These are phyloP conservation scores for Volvox reticuliferus DNA, from an alignment of 139 green algal species.

Conservation along the genomic window DNA sequence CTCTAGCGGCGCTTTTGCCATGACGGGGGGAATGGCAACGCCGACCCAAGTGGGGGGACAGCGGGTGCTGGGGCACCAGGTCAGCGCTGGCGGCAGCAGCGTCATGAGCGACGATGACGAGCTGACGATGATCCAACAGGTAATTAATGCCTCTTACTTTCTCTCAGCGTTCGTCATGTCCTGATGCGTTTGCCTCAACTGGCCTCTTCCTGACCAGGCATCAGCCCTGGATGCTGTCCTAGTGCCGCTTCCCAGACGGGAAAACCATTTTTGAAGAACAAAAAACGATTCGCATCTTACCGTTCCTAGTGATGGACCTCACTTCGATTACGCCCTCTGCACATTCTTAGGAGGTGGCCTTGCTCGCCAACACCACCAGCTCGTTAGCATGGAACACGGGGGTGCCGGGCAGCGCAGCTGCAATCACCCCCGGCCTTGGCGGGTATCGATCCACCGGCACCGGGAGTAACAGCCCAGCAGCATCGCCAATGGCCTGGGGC, in stretches of 20 bases:
- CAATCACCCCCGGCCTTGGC: not conserved
- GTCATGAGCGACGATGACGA: conserved; percentile 52
- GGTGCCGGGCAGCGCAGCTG: not conserved
- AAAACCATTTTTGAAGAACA: no score
- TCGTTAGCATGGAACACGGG: not conserved
- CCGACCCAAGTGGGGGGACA: not conserved
- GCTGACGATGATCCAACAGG: conserved; percentile 54
- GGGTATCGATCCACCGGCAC: not conserved
- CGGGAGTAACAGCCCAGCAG: not conserved
- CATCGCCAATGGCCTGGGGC: not conserved
- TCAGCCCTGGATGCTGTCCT: no score
- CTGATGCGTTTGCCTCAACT: no score
- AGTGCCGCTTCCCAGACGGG: no score
- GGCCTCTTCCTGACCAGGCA: no score
- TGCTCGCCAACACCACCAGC: conserved; percentile 37
- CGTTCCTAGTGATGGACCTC: no score
- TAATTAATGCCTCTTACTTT: not conserved
- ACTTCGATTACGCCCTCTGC: not conserved
- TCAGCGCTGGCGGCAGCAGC: conserved; percentile 24
- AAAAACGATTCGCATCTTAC: no score
- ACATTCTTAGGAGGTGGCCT: conserved; percentile 35
- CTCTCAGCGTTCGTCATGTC: no score
- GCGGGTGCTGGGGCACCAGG: not conserved
- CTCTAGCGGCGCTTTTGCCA: not conserved
- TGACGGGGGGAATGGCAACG: not conserved